These are phyloP conservation scores for Penicillium sp. DNA, from an alignment of 2,329 filamentous ascomycete species.

Conservation along the genomic window DNA sequence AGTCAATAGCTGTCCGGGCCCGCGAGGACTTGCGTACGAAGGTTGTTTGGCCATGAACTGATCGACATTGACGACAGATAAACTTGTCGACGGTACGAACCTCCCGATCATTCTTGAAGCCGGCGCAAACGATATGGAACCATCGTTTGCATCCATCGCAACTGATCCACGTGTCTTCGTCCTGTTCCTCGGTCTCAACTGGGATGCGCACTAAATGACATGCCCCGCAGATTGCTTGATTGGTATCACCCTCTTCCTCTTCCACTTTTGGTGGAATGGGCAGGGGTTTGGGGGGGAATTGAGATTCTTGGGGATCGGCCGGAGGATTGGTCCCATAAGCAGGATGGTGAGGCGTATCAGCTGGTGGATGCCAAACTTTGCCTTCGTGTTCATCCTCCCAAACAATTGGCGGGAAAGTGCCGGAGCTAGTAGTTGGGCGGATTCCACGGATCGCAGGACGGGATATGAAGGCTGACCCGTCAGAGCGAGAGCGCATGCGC, in stretches of 20 bases:
- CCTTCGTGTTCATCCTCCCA: slow-evolving; percentile 35
- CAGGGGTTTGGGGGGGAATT: slow-evolving; percentile 14
- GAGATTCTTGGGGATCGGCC: slow-evolving; percentile 7
- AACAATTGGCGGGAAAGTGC: slow-evolving; percentile 34
- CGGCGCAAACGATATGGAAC: slow-evolving; percentile 68
- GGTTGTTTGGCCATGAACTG: slow-evolving; percentile 62
- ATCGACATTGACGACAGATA: slow-evolving; percentile 61
- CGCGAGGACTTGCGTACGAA: slow-evolving; percentile 66
- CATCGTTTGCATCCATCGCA: slow-evolving; percentile 68
- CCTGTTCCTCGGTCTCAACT: slow-evolving; percentile 53
- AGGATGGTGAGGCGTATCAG: slow-evolving; percentile 13
- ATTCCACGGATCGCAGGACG: slow-evolving; percentile 38
- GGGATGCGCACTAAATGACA: slow-evolving; percentile 58
- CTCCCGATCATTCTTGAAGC: slow-evolving; percentile 64
- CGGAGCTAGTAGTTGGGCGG: slow-evolving; percentile 42
- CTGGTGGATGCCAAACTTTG: slow-evolving; percentile 13
- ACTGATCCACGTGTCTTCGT: slow-evolving; percentile 61
- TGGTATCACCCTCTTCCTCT: slow-evolving; percentile 31
- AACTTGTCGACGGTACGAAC: slow-evolving; percentile 68
- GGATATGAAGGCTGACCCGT: slow-evolving; percentile 42
- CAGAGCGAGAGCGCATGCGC: slow-evolving; percentile 44
- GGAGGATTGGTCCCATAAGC: slow-evolving; percentile 13
- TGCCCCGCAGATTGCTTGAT: slow-evolving; percentile 54
- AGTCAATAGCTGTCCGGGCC: slow-evolving; percentile 66
- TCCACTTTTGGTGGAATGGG: slow-evolving; percentile 29